phyloP scores from a whole-genome alignment of 331 rosid species.

The Malus hybrid region DNA sequence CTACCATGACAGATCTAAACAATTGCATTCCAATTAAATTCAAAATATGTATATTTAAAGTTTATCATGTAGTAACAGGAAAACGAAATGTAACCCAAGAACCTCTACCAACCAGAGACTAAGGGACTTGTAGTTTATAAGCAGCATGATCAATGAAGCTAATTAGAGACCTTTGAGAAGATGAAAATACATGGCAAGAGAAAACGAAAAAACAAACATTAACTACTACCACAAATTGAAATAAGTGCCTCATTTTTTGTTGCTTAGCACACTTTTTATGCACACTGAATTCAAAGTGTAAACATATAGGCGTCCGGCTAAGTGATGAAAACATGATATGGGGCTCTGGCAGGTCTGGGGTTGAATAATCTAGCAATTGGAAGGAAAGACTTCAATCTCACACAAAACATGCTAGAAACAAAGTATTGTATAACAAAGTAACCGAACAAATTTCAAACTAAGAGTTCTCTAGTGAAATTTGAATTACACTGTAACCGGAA shows the following conservation, averaged over 20 bases:
- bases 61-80: not conserved
- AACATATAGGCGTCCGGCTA: not conserved
- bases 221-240: not conserved
- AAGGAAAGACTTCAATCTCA: not conserved
- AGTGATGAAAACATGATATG: not conserved
- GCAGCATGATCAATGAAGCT: too few relatives aligned
- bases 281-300: not conserved
- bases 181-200: too few relatives aligned
- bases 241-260: not conserved
- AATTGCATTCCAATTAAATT: not conserved
- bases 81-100: slow-evolving; percentile 3
- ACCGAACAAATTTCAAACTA: not conserved
- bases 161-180: too few relatives aligned
- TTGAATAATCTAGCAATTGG: not conserved
- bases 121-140: too few relatives aligned
- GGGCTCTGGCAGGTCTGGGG: not conserved
- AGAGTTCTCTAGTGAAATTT: not conserved
- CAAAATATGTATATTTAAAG: not conserved
- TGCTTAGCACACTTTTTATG: not conserved
- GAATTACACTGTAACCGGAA: not conserved
- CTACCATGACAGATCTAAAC: not conserved
- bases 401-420: not conserved
- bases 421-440: not conserved
- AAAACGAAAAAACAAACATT: too few relatives aligned
- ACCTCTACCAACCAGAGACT: not conserved